These are phyloP conservation scores for Pseudocercospora fijiensis DNA, from an alignment of 2,329 filamentous ascomycete species.

Conservation along the genomic window DNA sequence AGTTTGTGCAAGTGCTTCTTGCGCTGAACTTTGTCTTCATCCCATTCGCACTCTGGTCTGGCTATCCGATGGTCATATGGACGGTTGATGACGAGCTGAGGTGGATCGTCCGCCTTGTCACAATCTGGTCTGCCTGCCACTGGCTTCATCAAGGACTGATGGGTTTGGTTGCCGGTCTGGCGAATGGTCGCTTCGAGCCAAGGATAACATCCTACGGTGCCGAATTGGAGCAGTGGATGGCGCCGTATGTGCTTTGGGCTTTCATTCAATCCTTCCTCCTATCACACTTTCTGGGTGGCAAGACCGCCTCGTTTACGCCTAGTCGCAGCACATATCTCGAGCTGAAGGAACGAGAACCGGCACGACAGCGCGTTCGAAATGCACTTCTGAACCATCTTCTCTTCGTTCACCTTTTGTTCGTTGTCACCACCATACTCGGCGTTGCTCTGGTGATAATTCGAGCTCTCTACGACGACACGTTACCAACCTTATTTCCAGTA, in stretches of 20 bases:
- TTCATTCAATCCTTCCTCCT: constrained; percentile 4
- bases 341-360: constrained; percentile 36
- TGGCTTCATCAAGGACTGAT: constrained; percentile 20
- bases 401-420: constrained; percentile 16
- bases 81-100: constrained; percentile 12
- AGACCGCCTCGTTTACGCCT: constrained; percentile 59
- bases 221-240: constrained; percentile 15
- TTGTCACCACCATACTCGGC: constrained; percentile 6
- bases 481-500: not conserved
- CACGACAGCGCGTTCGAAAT: not conserved
- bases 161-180: constrained; percentile 9
- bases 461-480: not conserved
- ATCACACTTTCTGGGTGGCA: constrained; percentile 51
- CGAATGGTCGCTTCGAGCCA: constrained; percentile 11
- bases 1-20: constrained; percentile 17
- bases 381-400: constrained; percentile 13
- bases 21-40: constrained; percentile 15
- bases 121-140: constrained; percentile 15
- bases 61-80: constrained; percentile 22
- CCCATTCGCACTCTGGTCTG: constrained; percentile 16
- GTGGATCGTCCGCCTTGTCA: constrained; percentile 16
- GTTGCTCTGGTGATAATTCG: not conserved
- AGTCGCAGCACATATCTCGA: constrained; percentile 58
- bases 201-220: constrained; percentile 15
- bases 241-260: constrained; percentile 12